Conservation (phyloP, 2,329 filamentous ascomycete genomes). For the Chaetomium sp. region DNA sequence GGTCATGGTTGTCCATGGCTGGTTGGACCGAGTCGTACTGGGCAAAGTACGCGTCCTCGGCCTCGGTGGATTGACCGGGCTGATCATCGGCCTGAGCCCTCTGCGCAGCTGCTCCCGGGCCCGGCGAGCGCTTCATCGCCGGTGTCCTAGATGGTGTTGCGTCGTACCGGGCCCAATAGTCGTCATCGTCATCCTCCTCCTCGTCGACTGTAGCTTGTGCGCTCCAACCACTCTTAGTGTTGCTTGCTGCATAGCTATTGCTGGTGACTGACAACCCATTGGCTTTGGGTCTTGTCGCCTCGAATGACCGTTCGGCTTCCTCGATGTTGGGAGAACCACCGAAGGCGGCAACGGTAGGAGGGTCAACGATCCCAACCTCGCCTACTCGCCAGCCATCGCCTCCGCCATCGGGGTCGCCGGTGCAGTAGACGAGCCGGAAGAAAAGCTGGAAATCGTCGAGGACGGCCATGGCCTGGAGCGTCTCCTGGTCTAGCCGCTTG, state of each 20-base stretch:
- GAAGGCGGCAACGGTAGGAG: conserved; percentile 57
- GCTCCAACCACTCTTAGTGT: conserved; percentile 24
- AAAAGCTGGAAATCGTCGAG: conserved; percentile 61
- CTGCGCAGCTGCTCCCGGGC: conserved; percentile 48
- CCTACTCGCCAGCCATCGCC: conserved; percentile 71
- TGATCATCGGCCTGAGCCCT: conserved; percentile 37
- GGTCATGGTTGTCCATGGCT: conserved; percentile 78
- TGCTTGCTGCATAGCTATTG: conserved; percentile 17
- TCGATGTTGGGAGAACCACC: conserved; percentile 54
- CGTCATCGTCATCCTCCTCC: conserved; percentile 62
- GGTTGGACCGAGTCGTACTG: conserved; percentile 79
- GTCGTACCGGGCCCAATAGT: conserved; percentile 80
- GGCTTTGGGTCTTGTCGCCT: conserved; percentile 30
- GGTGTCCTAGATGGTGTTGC: conserved; percentile 68
- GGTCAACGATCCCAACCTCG: conserved; percentile 63
- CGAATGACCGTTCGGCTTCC: conserved; percentile 63
- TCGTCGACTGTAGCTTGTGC: conserved; percentile 39
- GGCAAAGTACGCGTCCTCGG: conserved; percentile 76
- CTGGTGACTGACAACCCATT: conserved; percentile 23
- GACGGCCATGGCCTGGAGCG: conserved; percentile 67
- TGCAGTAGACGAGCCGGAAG: conserved; percentile 70
- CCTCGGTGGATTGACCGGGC: conserved; percentile 53
- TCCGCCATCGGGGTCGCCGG: conserved; percentile 58
- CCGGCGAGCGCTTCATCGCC: conserved; percentile 63
- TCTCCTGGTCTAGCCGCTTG: conserved; percentile 73